phyloP scores from a whole-genome alignment of 768 basidiomycete genomes.

The Lactarius vividus region DNA sequence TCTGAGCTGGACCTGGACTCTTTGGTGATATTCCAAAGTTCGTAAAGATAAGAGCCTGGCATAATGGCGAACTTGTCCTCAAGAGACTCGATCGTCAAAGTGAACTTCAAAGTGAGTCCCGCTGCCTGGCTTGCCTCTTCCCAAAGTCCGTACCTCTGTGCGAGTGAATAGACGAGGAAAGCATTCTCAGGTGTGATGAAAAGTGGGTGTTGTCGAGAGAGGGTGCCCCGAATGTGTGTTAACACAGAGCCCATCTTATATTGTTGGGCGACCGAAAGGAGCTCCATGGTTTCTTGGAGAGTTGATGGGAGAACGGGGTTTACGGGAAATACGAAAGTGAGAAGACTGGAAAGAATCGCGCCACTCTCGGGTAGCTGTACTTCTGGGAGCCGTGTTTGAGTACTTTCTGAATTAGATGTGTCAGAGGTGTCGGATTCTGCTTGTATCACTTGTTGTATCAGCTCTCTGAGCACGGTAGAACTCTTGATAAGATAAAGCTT shows the following conservation, averaged over 20 bases:
- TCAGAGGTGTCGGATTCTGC: neutral
- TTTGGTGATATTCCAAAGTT: conserved; percentile 24
- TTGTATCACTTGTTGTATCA: too few relatives aligned
- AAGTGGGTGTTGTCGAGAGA: neutral
- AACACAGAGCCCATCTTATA: conserved; percentile 7
- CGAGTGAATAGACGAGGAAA: neutral
- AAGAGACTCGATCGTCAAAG: neutral
- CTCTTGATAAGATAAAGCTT: neutral
- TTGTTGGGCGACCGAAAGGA: conserved; percentile 11
- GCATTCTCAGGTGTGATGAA: neutral
- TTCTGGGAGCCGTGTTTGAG: neutral
- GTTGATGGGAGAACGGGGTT: neutral
- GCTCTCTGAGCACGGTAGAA: neutral
- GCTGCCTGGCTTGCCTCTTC: conserved; percentile 1
- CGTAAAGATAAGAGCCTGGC: conserved; percentile 6
- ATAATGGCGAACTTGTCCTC: neutral
- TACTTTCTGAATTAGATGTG: too few relatives aligned
- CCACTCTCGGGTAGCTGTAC: neutral
- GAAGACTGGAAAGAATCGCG: neutral
- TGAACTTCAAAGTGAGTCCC: neutral
- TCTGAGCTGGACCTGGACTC: too few relatives aligned
- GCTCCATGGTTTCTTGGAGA: neutral
- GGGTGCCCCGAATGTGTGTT: neutral
- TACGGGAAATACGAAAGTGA: conserved; percentile 6
- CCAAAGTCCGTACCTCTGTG: conserved; percentile 7